Evolutionary conservation across 2,329 filamentous ascomycete genomes (phyloP), one percentile per base, ranked within the genome.

Genomic region (Hypoxylon sp.): DNA sequence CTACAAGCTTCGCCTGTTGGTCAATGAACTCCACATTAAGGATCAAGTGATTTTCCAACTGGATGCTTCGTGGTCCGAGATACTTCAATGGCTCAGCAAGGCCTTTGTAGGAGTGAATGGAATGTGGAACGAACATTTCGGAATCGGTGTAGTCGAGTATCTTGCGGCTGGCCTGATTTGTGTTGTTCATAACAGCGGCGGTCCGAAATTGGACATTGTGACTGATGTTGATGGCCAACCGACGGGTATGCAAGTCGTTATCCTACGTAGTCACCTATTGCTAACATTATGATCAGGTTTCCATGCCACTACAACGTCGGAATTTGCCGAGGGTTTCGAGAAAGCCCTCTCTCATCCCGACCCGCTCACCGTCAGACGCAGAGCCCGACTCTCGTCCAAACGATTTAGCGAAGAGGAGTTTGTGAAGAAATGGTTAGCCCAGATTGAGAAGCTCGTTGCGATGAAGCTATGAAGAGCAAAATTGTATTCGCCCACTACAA

Each of bases 91-190:
- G 87, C 82, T 98, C 64, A 82, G 87, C 55, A 88, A 83, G 65
- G 89, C 91, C 3, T 94, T 88, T 17, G 87, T 99, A 1, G 95
- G 95, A 51, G 93, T 97, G 28, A 99, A 99, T 72, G 93, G 91
- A 73, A 99, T 99, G 95, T 99, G 95, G 94, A 98, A 97, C 76
- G 95, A 99, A 80, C 95, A 99, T 78, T 99, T 99, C 76, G 95
- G 95, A 20, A 99, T 99, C 62, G 95, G 95, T 1, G 94, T 98
- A 15, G 95, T 99, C 41, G 95, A 99, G 81, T 99, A 98, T 75
- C 94, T 98, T 76, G 95, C 95, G 3, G 95, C 95, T 0, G 95
- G 95, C 1, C 82, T 99, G 60, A 93, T 99, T 59, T 89, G 91
- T 4, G 94, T 99, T 0, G 95, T 98, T 7, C 95, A 99, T 73